Evolutionary conservation across 208 protist species (phyloP).

Genomic region (Willaertia magna): DNA sequence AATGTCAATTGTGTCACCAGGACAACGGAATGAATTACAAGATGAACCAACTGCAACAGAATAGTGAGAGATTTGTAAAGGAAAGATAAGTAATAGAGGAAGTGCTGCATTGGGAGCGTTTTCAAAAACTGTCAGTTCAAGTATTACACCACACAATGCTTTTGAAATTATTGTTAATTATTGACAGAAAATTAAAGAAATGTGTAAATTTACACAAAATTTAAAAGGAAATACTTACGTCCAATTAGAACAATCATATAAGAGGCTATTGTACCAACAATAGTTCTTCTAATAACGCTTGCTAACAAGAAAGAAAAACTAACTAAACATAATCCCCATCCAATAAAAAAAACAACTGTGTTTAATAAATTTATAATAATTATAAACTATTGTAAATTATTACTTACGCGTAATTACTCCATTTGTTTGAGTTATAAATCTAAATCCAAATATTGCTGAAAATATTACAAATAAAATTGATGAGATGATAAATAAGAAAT

Average conservation of each 20-base stretch:
- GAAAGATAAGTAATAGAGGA: not conserved
- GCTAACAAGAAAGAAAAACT: not conserved
- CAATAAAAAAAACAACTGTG: not conserved
- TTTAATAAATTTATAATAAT: not conserved
- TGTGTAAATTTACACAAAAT: too few species aligned
- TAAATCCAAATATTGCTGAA: not conserved
- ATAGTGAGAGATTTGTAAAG: not conserved
- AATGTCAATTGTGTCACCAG: not conserved
- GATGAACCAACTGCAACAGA: not conserved
- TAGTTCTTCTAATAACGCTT: not conserved
- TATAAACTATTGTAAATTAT: too few species aligned
- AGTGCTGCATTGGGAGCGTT: too few species aligned
- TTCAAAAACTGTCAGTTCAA: not conserved
- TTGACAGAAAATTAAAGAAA: too few species aligned
- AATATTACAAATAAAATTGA: not conserved
- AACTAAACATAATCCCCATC: not conserved
- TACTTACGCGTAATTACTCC: not conserved
- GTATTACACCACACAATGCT: not conserved
- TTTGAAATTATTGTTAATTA: too few species aligned
- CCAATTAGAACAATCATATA: not conserved
- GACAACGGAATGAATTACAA: not conserved
- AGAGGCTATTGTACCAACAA: not conserved
- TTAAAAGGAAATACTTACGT: too few species aligned
- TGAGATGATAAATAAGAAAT: not conserved
- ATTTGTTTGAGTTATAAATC: constrained; percentile 2